Evolutionary conservation across 2,329 filamentous ascomycete species (phyloP).

Genomic region (Fusarium beomiforme): DNA sequence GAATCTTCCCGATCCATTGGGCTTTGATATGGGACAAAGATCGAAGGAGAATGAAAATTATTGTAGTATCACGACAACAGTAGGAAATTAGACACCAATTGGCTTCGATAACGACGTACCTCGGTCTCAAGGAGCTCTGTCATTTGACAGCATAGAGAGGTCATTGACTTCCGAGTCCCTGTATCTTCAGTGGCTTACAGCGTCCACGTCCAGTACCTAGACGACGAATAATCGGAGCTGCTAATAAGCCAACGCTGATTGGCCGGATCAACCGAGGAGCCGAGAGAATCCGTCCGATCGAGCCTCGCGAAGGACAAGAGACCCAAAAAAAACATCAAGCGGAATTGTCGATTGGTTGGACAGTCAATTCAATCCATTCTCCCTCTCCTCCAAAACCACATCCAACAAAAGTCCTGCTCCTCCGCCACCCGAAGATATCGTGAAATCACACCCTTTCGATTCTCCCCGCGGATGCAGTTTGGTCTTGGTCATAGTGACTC

Average conservation of each 20-base stretch:
- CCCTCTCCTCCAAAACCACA: slow-evolving; percentile 30
- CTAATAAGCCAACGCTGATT: slow-evolving; percentile 48
- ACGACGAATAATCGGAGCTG: slow-evolving; percentile 30
- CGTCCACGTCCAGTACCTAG: slow-evolving; percentile 9
- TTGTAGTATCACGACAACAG: not conserved
- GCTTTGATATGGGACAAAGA: not conserved
- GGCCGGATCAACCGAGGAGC: slow-evolving; percentile 49
- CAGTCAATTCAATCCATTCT: slow-evolving; percentile 11
- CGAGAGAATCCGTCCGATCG: slow-evolving; percentile 44
- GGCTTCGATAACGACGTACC: not conserved
- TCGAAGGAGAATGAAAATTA: not conserved
- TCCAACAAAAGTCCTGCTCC: slow-evolving; percentile 41
- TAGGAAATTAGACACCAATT: slow-evolving; percentile 16
- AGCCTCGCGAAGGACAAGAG: slow-evolving; percentile 39
- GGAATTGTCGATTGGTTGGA: slow-evolving; percentile 41
- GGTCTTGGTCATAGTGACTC: slow-evolving; percentile 41
- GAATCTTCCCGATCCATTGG: slow-evolving; percentile 31
- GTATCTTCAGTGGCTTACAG: slow-evolving; percentile 31
- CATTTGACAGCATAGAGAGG: not conserved
- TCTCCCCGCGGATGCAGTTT: slow-evolving; percentile 48
- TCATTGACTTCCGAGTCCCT: slow-evolving; percentile 24
- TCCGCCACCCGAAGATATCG: slow-evolving; percentile 39
- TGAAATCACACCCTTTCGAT: slow-evolving; percentile 35
- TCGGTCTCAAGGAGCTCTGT: slow-evolving; percentile 7
- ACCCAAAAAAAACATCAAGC: slow-evolving; percentile 41